Percentiles rank a stretch among this genome's conserved stretches.
Evolutionary conservation across 371 early-diverging fungal genomes (phyloP).

Genomic region (Syncephalis fuscata): DNA sequence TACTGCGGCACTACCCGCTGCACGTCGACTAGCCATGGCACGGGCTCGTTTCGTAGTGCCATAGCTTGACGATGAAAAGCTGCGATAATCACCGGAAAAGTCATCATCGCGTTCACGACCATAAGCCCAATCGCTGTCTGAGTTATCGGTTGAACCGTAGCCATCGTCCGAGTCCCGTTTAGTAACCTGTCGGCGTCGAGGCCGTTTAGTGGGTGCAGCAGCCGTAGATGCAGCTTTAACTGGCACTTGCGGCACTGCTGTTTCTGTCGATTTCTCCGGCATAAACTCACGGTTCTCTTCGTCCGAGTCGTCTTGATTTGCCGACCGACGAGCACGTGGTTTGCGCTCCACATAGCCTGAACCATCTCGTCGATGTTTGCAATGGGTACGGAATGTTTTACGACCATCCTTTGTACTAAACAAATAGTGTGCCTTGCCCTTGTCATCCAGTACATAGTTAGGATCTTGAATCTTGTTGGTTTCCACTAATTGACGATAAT

Average conservation of each 20-base stretch:
- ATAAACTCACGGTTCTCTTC: conserved; percentile 7
- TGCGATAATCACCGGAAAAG: too few relatives aligned
- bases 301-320: conserved; percentile 8
- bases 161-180: too few relatives aligned
- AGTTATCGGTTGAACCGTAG: too few relatives aligned
- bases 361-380: conserved; percentile 1
- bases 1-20: background rate
- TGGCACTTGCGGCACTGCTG: conserved; percentile 6
- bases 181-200: too few relatives aligned
- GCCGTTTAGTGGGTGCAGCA: background rate
- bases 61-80: too few relatives aligned
- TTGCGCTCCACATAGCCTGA: background rate
- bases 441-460: conserved; percentile 75
- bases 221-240: conserved; percentile 1
- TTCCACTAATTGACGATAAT: conserved; percentile 74
- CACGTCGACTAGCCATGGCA: background rate
- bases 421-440: conserved; percentile 74
- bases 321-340: too few relatives aligned
- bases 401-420: conserved; percentile 61
- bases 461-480: conserved; percentile 71
- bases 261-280: conserved; percentile 12
- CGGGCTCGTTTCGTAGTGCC: too few relatives aligned
- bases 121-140: too few relatives aligned
- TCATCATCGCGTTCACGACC: too few relatives aligned
- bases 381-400: conserved; percentile 46